These are phyloP conservation scores for Suillus tomentosus DNA, from an alignment of 768 basidiomycete species.

Conservation along the genomic window DNA sequence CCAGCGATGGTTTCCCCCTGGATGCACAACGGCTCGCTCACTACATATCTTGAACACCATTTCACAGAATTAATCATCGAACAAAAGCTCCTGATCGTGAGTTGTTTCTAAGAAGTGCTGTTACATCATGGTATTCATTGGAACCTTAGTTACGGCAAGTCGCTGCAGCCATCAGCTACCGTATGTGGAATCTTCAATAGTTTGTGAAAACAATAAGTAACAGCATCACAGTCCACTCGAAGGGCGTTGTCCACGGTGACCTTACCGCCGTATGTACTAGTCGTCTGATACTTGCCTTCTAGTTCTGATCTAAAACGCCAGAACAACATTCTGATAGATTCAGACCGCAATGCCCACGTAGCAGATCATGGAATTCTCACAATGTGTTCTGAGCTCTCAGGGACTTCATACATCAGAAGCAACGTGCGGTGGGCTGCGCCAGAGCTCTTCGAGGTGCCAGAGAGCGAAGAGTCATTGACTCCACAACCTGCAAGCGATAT, in stretches of 20 bases:
- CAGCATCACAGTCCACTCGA: neutral
- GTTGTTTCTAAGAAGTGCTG: constrained; percentile 1
- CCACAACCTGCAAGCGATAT: constrained; percentile 1
- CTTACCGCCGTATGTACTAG: constrained; percentile 33
- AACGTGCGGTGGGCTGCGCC: constrained; percentile 6
- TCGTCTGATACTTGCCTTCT: neutral
- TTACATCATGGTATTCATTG: neutral
- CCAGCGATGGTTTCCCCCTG: constrained; percentile 38
- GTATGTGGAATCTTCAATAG: constrained; percentile 1
- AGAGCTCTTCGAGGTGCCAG: neutral
- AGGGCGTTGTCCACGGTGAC: constrained; percentile 4
- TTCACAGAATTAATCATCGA: constrained; percentile 11
- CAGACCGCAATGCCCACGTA: no score
- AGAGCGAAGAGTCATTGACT: neutral
- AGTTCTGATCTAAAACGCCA: no score
- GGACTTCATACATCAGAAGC: neutral
- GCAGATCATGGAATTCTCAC: no score
- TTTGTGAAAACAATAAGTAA: neutral
- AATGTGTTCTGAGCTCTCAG: no score
- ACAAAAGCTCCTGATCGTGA: constrained; percentile 21
- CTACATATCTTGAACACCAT: constrained; percentile 22
- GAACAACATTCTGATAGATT: no score
- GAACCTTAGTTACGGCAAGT: constrained; percentile 9
- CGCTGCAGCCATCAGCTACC: constrained; percentile 20
- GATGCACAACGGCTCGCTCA: constrained; percentile 33